A percentile compares a stretch with the other conserved stretches of the same genome.
Evolutionary conservation across 2,329 filamentous ascomycete species (phyloP).

Genomic region (Talaromyces funiculosus): DNA sequence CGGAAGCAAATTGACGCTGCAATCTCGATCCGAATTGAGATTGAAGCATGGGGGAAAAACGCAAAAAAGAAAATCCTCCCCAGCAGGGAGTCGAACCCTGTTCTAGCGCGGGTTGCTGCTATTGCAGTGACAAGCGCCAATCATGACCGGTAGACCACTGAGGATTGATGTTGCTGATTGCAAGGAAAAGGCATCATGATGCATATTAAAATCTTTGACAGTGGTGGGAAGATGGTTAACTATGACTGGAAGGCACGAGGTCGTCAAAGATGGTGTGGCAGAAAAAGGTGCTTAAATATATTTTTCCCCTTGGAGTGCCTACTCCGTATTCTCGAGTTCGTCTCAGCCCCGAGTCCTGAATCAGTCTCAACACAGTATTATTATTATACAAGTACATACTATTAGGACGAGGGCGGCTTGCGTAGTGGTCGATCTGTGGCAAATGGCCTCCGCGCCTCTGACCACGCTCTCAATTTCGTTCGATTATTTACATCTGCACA

Average conservation of each 20-base stretch:
- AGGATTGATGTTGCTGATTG: neutral
- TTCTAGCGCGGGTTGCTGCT: neutral
- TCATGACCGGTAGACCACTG: constrained; percentile 1
- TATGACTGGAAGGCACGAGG: neutral
- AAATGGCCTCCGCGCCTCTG: neutral
- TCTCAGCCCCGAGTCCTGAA: neutral
- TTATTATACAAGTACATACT: no score
- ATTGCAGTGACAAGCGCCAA: constrained; percentile 1
- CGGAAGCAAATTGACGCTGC: no score
- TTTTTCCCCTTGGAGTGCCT: neutral
- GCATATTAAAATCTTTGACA: no score
- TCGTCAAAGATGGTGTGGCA: neutral
- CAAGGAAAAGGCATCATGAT: neutral
- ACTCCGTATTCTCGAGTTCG: neutral
- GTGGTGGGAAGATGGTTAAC: neutral
- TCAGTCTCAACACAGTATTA: neutral
- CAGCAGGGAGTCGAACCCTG: neutral
- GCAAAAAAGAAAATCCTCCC: neutral
- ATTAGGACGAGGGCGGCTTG: neutral
- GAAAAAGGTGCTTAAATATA: neutral
- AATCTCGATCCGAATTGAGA: neutral
- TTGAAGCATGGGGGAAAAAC: neutral
- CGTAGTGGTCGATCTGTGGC: neutral
- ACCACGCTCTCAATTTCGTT: neutral
- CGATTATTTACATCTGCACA: neutral